These are phyloP conservation scores for Penicillium arizonense DNA, from an alignment of 495 filamentous ascomycete species.

Conservation along the genomic window DNA sequence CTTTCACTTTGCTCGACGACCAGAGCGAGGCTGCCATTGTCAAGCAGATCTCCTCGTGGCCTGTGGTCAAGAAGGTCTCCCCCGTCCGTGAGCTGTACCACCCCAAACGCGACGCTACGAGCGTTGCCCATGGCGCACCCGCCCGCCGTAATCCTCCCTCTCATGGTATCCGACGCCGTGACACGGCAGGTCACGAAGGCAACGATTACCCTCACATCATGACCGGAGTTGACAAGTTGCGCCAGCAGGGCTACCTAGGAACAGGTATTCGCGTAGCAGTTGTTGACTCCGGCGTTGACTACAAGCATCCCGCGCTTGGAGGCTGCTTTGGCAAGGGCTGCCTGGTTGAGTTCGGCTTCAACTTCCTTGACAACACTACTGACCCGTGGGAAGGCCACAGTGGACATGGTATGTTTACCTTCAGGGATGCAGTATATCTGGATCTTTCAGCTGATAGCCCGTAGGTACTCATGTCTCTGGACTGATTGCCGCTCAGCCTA, in stretches of 20 bases:
- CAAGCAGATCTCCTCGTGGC: conserved; percentile 10
- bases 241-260: conserved; percentile 12
- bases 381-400: conserved; percentile 4
- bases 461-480: conserved; percentile 39
- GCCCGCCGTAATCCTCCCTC: not conserved
- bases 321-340: conserved; percentile 55
- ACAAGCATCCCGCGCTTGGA: conserved; percentile 56
- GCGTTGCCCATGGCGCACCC: not conserved
- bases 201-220: conserved; percentile 17
- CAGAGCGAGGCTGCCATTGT: conserved; percentile 8
- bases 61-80: conserved; percentile 13
- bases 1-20: conserved; percentile 10
- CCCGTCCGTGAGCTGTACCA: conserved; percentile 10
- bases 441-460: conserved; percentile 19
- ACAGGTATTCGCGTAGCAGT: conserved; percentile 15
- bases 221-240: conserved; percentile 25
- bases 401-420: conserved; percentile 4
- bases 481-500: conserved; percentile 48
- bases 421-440: too few species aligned
- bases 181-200: not conserved
- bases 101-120: not conserved
- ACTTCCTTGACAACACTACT: conserved; percentile 16
- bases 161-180: conserved; percentile 4
- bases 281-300: conserved; percentile 52
- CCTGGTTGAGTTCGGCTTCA: conserved; percentile 46